These are phyloP conservation scores for Diaporthe citri DNA, from an alignment of 2,329 filamentous ascomycete genomes.

Conservation along the genomic window DNA sequence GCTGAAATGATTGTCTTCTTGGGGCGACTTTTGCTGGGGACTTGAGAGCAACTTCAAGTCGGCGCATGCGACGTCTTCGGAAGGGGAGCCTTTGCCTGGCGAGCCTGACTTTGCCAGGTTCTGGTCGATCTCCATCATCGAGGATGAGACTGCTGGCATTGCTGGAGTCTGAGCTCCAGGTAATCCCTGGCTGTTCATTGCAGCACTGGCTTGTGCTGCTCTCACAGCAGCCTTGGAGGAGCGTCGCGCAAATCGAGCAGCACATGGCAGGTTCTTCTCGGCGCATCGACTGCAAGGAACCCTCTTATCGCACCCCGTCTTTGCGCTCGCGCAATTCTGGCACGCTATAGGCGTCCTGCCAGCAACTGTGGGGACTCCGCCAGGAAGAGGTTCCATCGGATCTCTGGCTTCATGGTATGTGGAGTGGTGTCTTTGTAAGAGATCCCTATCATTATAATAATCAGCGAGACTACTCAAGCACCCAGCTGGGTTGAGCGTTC, in stretches of 20 bases:
- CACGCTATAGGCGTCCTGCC: slow-evolving; percentile 62
- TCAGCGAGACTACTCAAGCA: not conserved
- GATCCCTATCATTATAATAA: slow-evolving; percentile 53
- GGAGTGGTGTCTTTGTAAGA: slow-evolving; percentile 63
- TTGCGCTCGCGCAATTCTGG: slow-evolving; percentile 62
- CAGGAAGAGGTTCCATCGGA: slow-evolving; percentile 58
- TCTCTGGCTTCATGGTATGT: slow-evolving; percentile 65
- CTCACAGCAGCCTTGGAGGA: slow-evolving; percentile 62
- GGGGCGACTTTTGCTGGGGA: slow-evolving; percentile 49
- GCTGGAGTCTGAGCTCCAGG: slow-evolving; percentile 44
- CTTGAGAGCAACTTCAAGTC: slow-evolving; percentile 50
- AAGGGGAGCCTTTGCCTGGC: slow-evolving; percentile 44
- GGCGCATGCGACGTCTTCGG: slow-evolving; percentile 49
- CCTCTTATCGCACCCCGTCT: slow-evolving; percentile 64
- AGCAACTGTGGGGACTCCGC: slow-evolving; percentile 56
- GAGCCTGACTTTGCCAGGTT: slow-evolving; percentile 45
- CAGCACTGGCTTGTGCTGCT: slow-evolving; percentile 55
- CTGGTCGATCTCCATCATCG: slow-evolving; percentile 54
- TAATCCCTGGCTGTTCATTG: slow-evolving; percentile 47
- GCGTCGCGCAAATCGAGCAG: slow-evolving; percentile 63
- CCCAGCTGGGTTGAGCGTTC: slow-evolving; percentile 14
- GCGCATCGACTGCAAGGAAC: slow-evolving; percentile 62
- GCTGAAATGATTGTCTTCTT: slow-evolving; percentile 50
- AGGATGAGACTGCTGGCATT: slow-evolving; percentile 48
- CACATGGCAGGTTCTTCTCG: slow-evolving; percentile 62